phyloP scores from a whole-genome alignment of 2,329 filamentous ascomycete genomes.

The Rhynchosporium agropyri region DNA sequence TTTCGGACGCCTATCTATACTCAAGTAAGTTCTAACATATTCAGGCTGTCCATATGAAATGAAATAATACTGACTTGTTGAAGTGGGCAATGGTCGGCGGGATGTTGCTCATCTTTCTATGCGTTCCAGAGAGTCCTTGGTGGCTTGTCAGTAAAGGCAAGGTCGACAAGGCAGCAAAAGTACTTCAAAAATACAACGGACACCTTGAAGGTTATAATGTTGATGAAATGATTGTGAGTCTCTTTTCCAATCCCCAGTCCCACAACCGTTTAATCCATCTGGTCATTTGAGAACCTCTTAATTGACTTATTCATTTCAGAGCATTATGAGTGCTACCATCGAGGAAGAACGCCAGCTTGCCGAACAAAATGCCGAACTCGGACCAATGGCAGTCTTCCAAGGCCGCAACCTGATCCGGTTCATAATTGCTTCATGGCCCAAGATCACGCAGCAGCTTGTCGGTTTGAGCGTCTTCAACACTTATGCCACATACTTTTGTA shows the following conservation, averaged over 20 bases:
- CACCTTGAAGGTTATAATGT: slow-evolving; percentile 40
- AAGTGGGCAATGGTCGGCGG: slow-evolving; percentile 50
- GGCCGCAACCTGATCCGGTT: slow-evolving; percentile 41
- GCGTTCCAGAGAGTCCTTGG: slow-evolving; percentile 47
- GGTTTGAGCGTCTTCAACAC: slow-evolving; percentile 33
- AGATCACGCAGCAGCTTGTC: slow-evolving; percentile 33
- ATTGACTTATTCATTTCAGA: slow-evolving; percentile 10
- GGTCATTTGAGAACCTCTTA: no score
- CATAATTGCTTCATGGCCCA: slow-evolving; percentile 39
- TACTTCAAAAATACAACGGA: slow-evolving; percentile 32
- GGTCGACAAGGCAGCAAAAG: slow-evolving; percentile 36
- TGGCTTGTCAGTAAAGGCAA: slow-evolving; percentile 45
- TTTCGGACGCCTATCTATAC: slow-evolving; percentile 49
- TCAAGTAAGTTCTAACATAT: slow-evolving; percentile 37
- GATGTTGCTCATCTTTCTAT: slow-evolving; percentile 46
- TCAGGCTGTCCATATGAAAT: neutral
- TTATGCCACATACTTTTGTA: slow-evolving; percentile 27
- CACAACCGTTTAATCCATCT: neutral
- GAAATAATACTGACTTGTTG: neutral
- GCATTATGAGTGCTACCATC: slow-evolving; percentile 31
- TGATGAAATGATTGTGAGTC: slow-evolving; percentile 39
- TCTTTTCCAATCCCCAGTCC: slow-evolving; percentile 23
- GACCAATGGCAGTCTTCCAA: slow-evolving; percentile 42
- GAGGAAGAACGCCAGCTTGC: slow-evolving; percentile 38
- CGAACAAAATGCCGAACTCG: slow-evolving; percentile 33